A percentile compares a stretch with the other conserved stretches of the same genome.
Conservation (phyloP, 2,329 filamentous ascomycete species). For the Colletotrichum lini region DNA sequence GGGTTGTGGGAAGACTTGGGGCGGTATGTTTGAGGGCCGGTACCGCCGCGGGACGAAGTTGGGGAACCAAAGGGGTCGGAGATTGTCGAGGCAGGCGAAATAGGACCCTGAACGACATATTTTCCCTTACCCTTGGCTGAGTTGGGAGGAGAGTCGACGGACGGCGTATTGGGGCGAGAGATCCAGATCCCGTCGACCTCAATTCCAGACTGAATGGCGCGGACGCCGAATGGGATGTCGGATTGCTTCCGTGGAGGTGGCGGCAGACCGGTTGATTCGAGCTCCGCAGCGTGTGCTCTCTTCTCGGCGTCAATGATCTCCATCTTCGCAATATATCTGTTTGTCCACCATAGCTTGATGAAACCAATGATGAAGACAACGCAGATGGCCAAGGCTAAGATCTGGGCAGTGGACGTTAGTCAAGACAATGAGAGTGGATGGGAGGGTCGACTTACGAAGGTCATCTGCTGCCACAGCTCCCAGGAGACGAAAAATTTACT, state of each 20-base stretch:
- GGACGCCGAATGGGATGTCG: slow-evolving; percentile 84
- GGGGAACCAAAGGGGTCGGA: slow-evolving; percentile 32
- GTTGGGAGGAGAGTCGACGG: slow-evolving; percentile 29
- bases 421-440: slow-evolving; percentile 15
- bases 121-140: slow-evolving; percentile 40
- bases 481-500: slow-evolving; percentile 76
- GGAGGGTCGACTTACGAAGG: slow-evolving; percentile 75
- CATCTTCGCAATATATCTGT: slow-evolving; percentile 69
- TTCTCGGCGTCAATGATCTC: slow-evolving; percentile 78
- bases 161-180: slow-evolving; percentile 64
- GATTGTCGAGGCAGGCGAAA: slow-evolving; percentile 31
- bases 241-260: slow-evolving; percentile 51
- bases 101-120: slow-evolving; percentile 33
- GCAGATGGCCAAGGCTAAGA: slow-evolving; percentile 79
- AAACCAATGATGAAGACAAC: slow-evolving; percentile 78
- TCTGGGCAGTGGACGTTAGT: slow-evolving; percentile 60
- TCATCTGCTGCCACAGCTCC: slow-evolving; percentile 91
- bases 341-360: slow-evolving; percentile 76
- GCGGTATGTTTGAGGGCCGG: slow-evolving; percentile 35
- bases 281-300: slow-evolving; percentile 65
- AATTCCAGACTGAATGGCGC: slow-evolving; percentile 86
- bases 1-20: slow-evolving; percentile 32
- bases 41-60: slow-evolving; percentile 22
- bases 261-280: slow-evolving; percentile 69
- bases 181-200: slow-evolving; percentile 90